phyloP scores from a whole-genome alignment of 2,329 filamentous ascomycete genomes.

The Bretziella fagacearum region DNA sequence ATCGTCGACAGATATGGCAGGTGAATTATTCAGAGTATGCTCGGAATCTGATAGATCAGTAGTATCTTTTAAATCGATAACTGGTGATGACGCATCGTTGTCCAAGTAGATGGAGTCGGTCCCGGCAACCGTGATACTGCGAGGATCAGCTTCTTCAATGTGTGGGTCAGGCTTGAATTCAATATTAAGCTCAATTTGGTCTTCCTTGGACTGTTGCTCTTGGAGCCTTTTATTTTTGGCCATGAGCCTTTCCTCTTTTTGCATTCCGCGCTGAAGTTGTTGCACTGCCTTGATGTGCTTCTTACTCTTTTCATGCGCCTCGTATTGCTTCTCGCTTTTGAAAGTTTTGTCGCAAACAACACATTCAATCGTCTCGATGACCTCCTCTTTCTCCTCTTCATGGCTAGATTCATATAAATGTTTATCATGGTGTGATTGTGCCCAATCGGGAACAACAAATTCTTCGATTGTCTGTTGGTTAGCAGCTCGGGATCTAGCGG shows the following conservation, averaged over 20 bases:
- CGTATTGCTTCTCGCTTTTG: slow-evolving; percentile 80
- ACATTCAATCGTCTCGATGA: slow-evolving; percentile 50
- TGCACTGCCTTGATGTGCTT: slow-evolving; percentile 83
- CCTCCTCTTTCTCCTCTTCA: slow-evolving; percentile 35
- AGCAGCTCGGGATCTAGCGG: slow-evolving; percentile 62
- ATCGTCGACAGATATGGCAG: not conserved
- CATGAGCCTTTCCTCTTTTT: slow-evolving; percentile 43
- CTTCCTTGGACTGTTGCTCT: not conserved
- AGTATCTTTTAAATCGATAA: too few species aligned
- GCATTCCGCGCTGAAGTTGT: slow-evolving; percentile 66
- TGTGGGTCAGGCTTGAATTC: not conserved
- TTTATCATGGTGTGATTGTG: slow-evolving; percentile 49
- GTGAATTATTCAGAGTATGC: not conserved
- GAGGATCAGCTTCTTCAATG: not conserved
- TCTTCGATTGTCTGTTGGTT: slow-evolving; percentile 54
- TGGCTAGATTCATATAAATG: slow-evolving; percentile 37
- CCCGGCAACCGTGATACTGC: not conserved
- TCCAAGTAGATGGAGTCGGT: not conserved
- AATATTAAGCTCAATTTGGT: too few species aligned
- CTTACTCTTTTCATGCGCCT: slow-evolving; percentile 89
- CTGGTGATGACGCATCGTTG: not conserved
- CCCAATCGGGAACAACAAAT: slow-evolving; percentile 17
- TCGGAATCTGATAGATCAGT: too few species aligned
- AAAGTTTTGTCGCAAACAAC: slow-evolving; percentile 64
- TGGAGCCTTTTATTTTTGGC: slow-evolving; percentile 19